A percentile compares a stretch with the other conserved stretches of the same genome.
Evolutionary conservation across 345 rosid genomes (phyloP).

Genomic region (Arabidopsis suecica): DNA sequence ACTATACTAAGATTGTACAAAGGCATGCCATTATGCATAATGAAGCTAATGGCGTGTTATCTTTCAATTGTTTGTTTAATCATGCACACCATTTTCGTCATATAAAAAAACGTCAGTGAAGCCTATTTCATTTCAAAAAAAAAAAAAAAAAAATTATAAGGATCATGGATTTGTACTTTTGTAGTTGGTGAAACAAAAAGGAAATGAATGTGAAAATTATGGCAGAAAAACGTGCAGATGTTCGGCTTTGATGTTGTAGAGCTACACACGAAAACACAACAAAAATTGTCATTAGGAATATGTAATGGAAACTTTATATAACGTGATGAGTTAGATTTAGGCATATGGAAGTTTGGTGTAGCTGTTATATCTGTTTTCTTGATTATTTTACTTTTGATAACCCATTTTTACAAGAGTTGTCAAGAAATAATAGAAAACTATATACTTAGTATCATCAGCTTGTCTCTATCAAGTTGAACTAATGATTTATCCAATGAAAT

Average conservation of each 20-base stretch:
- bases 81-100: neutral
- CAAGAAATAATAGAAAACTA: constrained; percentile 18
- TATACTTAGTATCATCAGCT: neutral
- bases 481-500: neutral
- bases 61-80: neutral
- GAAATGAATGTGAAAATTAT: neutral
- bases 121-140: neutral
- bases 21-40: neutral
- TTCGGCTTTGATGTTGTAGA: constrained; percentile 22
- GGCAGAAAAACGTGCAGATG: constrained; percentile 18
- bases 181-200: neutral
- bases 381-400: constrained; percentile 3
- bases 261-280: constrained; percentile 26
- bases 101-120: neutral
- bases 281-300: neutral
- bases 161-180: neutral
- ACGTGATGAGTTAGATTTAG: constrained; percentile 32
- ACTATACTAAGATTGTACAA: neutral
- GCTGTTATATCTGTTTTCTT: constrained; percentile 45
- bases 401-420: constrained; percentile 12
- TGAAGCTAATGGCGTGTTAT: constrained; percentile 5
- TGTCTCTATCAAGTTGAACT: constrained; percentile 24
- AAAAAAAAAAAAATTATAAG: neutral
- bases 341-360: constrained; percentile 36
- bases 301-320: constrained; percentile 19